phyloP scores from a whole-genome alignment of 1,139 yeast genomes.

The Yamadazyma triangularis region DNA sequence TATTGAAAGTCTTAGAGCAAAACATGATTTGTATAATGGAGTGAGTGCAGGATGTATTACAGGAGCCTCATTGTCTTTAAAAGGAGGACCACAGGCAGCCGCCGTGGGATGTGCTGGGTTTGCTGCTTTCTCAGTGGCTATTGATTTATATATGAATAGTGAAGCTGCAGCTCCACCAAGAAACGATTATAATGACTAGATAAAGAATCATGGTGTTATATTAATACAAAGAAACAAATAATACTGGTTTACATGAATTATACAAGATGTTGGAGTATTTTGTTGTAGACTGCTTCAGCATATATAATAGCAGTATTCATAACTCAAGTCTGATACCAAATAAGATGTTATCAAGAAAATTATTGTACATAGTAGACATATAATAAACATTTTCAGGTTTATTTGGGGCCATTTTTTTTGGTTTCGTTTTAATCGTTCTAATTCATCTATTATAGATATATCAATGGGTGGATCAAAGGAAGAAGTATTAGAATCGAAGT shows the following conservation, averaged over 20 bases:
- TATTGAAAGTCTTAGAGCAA: constrained; percentile 81
- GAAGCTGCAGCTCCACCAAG: constrained; percentile 84
- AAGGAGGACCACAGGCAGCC: constrained; percentile 93
- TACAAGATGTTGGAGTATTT: neutral
- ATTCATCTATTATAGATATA: constrained; percentile 5
- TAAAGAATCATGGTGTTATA: neutral
- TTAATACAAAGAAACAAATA: no score
- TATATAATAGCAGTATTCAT: constrained; percentile 36
- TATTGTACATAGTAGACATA: constrained; percentile 9
- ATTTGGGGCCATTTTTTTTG: constrained; percentile 1
- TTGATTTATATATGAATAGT: constrained; percentile 83
- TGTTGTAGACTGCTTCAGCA: constrained; percentile 22
- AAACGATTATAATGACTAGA: constrained; percentile 80
- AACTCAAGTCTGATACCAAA: constrained; percentile 25
- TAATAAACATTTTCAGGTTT: no score
- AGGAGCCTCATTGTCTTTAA: constrained; percentile 86
- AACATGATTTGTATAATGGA: constrained; percentile 90
- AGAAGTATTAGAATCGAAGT: neutral
- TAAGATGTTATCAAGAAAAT: constrained; percentile 17
- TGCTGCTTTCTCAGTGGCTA: constrained; percentile 93
- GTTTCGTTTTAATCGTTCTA: constrained; percentile 9
- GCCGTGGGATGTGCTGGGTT: constrained; percentile 93
- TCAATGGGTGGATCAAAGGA: neutral
- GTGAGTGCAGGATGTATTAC: constrained; percentile 92
- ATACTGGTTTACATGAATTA: no score